A percentile compares a stretch with the other conserved stretches of the same genome.
Evolutionary conservation across 1,284 basidiomycete species (phyloP).

Genomic region (Ceratobasidium sp.): DNA sequence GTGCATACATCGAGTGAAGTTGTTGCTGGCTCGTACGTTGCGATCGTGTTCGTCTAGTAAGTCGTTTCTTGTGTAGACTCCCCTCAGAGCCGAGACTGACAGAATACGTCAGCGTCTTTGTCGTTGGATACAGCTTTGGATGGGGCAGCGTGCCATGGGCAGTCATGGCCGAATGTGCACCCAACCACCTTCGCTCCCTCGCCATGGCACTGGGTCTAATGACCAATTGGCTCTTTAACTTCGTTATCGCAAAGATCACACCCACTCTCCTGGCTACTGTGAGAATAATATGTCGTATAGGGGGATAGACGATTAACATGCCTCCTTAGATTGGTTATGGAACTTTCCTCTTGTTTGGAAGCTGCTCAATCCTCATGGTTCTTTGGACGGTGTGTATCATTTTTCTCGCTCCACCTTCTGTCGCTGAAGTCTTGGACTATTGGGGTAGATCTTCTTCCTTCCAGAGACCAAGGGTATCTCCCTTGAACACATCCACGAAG

Average conservation of each 20-base stretch:
- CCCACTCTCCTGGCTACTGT: constrained; percentile 53
- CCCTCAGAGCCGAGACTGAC: not conserved
- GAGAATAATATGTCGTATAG: constrained; percentile 36
- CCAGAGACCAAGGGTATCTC: constrained; percentile 54
- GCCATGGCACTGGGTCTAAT: constrained; percentile 51
- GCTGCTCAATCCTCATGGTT: constrained; percentile 47
- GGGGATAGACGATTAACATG: not conserved
- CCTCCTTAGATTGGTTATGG: constrained; percentile 46
- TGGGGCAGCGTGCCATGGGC: constrained; percentile 49
- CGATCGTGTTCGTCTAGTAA: constrained; percentile 49
- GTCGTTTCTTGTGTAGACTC: not conserved
- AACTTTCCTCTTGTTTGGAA: constrained; percentile 51
- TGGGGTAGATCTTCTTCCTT: constrained; percentile 49
- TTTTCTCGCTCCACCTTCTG: not conserved
- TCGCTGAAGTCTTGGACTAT: not conserved
- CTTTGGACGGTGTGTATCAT: constrained; percentile 49
- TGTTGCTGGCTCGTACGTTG: constrained; percentile 43
- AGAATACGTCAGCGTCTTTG: not conserved
- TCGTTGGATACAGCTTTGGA: constrained; percentile 38
- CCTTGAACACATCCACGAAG: constrained; percentile 52
- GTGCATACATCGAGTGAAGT: constrained; percentile 39
- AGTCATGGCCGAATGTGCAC: constrained; percentile 53
- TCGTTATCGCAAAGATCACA: constrained; percentile 53
- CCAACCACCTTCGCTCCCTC: constrained; percentile 54
- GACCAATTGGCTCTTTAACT: constrained; percentile 52